phyloP scores from a whole-genome alignment of 176 grass and related monocot genomes.

The Ampelocalamus luodianensis region DNA sequence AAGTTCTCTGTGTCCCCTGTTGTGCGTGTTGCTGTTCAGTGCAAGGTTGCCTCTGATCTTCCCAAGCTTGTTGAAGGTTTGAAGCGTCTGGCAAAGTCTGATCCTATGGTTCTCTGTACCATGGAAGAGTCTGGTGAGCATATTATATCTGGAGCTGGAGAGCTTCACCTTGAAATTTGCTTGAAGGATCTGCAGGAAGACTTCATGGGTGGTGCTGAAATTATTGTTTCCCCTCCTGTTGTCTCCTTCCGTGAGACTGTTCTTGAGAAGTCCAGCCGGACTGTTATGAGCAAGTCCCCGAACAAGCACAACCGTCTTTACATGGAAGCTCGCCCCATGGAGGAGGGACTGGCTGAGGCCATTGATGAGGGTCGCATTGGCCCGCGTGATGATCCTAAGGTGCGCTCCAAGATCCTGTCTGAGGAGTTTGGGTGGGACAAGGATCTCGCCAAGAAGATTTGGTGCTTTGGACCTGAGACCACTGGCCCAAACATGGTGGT shows the following conservation, averaged over 20 bases:
- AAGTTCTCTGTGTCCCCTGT: slow-evolving; percentile 86
- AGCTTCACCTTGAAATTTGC: slow-evolving; percentile 86
- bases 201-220: slow-evolving; percentile 91
- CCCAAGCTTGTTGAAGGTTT: slow-evolving; percentile 89
- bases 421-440: slow-evolving; percentile 90
- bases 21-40: slow-evolving; percentile 84
- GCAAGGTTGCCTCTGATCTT: slow-evolving; percentile 77
- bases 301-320: slow-evolving; percentile 94
- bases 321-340: slow-evolving; percentile 81
- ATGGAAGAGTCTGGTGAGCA: slow-evolving; percentile 92
- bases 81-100: slow-evolving; percentile 81
- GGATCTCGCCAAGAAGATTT: slow-evolving; percentile 92
- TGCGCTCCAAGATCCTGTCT: slow-evolving; percentile 67
- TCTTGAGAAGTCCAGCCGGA: slow-evolving; percentile 75
- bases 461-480: slow-evolving; percentile 93
- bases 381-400: slow-evolving; percentile 78
- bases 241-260: slow-evolving; percentile 96
- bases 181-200: slow-evolving; percentile 83
- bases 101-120: slow-evolving; percentile 80
- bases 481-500: slow-evolving; percentile 89
- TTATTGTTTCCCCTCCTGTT: slow-evolving; percentile 71
- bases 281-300: slow-evolving; percentile 88
- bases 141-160: slow-evolving; percentile 84
- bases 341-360: slow-evolving; percentile 76
- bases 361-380: slow-evolving; percentile 75